Conservation (phyloP, 345 rosid species). For the Pistacia vera region DNA sequence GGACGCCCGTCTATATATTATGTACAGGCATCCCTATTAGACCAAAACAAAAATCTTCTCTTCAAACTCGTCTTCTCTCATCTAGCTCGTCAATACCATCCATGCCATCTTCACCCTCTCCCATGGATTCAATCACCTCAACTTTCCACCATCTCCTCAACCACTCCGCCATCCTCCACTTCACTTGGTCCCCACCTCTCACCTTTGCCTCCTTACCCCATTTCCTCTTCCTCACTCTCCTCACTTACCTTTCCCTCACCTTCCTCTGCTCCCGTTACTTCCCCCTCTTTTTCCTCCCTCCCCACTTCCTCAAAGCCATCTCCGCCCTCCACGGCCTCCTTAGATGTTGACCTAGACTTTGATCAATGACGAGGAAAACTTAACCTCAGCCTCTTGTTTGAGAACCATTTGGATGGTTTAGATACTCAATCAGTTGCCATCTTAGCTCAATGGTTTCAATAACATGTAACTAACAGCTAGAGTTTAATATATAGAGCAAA, state of each 20-base stretch:
- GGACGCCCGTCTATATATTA: too few species aligned
- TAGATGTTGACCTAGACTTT: conserved; percentile 19
- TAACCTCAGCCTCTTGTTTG: conserved; percentile 30
- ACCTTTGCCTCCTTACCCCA: conserved; percentile 59
- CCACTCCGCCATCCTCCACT: conserved; percentile 55
- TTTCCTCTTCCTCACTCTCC: conserved; percentile 50
- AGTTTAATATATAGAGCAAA: neutral
- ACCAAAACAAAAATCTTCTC: too few species aligned
- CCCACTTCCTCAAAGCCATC: conserved; percentile 61
- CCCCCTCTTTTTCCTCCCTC: conserved; percentile 30
- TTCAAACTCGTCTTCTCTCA: too few species aligned
- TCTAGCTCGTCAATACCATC: too few species aligned
- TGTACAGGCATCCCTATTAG: too few species aligned
- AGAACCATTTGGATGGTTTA: conserved; percentile 38
- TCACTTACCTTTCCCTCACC: conserved; percentile 40
- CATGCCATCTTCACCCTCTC: too few species aligned
- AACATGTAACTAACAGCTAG: neutral
- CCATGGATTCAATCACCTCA: conserved; percentile 23
- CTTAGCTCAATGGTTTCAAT: neutral
- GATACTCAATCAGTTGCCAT: conserved; percentile 27
- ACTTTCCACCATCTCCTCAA: conserved; percentile 45
- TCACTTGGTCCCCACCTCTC: conserved; percentile 57
- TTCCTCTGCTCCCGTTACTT: conserved; percentile 36
- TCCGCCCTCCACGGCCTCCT: conserved; percentile 71
- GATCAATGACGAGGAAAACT: conserved; percentile 31